Percentiles rank a stretch among this genome's conserved stretches.
phyloP scores from a whole-genome alignment of 2,329 filamentous ascomycete species.

The Myotisia sp. region DNA sequence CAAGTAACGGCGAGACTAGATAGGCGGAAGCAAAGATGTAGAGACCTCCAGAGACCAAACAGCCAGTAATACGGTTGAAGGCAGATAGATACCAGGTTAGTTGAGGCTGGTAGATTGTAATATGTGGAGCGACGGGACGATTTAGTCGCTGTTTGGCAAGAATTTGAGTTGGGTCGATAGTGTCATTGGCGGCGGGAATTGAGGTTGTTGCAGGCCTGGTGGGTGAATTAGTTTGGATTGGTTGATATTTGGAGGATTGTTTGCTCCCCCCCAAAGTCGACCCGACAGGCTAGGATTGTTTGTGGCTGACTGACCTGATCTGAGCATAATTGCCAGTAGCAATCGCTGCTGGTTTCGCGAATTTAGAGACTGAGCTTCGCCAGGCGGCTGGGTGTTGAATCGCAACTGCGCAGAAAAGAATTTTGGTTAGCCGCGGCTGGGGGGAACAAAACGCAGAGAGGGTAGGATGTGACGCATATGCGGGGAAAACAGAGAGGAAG shows the following conservation, averaged over 20 bases:
- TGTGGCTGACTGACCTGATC: constrained; percentile 32
- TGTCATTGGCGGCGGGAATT: constrained; percentile 16
- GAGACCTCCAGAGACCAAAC: constrained; percentile 53
- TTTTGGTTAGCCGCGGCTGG: too few species aligned
- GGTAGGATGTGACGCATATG: too few species aligned
- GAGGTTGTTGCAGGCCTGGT: constrained; percentile 13
- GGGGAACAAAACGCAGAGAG: too few species aligned
- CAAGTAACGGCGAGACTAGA: constrained; percentile 62
- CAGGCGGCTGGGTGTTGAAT: constrained; percentile 31
- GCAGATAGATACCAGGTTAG: constrained; percentile 70
- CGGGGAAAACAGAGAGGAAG: too few species aligned
- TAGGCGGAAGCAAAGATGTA: constrained; percentile 74
- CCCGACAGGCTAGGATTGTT: too few species aligned
- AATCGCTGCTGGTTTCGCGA: constrained; percentile 31
- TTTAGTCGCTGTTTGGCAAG: constrained; percentile 66
- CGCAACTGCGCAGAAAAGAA: constrained; percentile 27
- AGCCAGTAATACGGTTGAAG: constrained; percentile 74
- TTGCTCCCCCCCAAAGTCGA: too few species aligned
- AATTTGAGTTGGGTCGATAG: constrained; percentile 36
- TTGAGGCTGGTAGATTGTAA: constrained; percentile 70
- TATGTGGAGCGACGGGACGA: constrained; percentile 73
- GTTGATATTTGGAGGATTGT: too few species aligned
- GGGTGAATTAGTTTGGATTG: too few species aligned
- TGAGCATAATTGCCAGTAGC: constrained; percentile 30
- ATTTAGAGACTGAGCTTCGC: constrained; percentile 29